Base-by-base conservation (phyloP, 306 rosid genomes). In the Acacia acuminata region DNA sequence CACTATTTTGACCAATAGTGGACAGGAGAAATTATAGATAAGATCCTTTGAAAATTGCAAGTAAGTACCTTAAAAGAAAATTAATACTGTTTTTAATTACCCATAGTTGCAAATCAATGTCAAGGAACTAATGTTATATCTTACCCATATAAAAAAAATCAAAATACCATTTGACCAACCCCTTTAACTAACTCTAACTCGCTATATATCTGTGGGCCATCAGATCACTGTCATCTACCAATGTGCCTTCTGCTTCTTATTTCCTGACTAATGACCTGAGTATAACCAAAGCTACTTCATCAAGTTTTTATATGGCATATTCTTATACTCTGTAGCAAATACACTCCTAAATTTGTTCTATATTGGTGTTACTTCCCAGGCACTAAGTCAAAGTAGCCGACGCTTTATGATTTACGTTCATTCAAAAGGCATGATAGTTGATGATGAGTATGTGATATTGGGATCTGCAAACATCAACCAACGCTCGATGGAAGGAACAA, bases 391-490 rank as follows among this genome's bases (percentile, higher is more conserved):
- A 82, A 96, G 89, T 74, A 90, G 48, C 85, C 85, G 94, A 65
- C 94, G 99, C 27, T 96, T 96, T 88, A 96, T 96, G 99, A 90
- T 96, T 72, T 94, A 96, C 82, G 99, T 96, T 81, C 99, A 94
- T 86, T 96, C 99, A 19, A 96, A 96, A 87, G 99, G 99, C 81
- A 96, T 96, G 98, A 92, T 96, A 75, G 94, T 96, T 48, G 98
- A 96, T 82, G 99, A 96, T 24, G 99, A 96, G 79, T 96, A 89
- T 65, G 94, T 96, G 51, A 91, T 96, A 77, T 40, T 96, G 83
- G 99, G 99, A 58, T 96, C 99, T 67, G 99, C 99, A 24, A 96
- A 96, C 90, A 96, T 96, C 89, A 96, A 96, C 80, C 98, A 94
- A 88, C 98, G 98, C 20, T 94, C 99, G 47, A 92, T 96, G 98